These are phyloP conservation scores for Cymbidium sinense DNA, from an alignment of 106 monocot genomes.

Conservation along the genomic window DNA sequence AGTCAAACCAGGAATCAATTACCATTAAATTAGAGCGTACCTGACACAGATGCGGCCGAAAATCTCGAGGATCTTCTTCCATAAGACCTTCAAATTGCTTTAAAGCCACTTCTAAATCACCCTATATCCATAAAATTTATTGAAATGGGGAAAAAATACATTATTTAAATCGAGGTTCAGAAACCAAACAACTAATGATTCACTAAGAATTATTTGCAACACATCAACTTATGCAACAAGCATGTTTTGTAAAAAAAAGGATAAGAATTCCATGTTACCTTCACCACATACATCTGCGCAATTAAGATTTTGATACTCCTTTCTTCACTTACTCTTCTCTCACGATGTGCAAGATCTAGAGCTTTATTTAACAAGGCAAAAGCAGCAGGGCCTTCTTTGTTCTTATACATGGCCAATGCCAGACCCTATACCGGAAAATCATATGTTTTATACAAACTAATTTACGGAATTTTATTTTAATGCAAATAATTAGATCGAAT, in stretches of 20 bases:
- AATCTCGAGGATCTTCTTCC: conserved; percentile 75
- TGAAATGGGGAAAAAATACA: background rate
- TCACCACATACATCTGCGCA: conserved; percentile 87
- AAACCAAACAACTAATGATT: background rate
- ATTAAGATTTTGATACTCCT: conserved; percentile 77
- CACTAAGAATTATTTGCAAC: too few relatives aligned
- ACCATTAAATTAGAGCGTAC: conserved; percentile 18
- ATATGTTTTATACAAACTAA: background rate
- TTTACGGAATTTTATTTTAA: background rate
- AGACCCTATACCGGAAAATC: conserved; percentile 44
- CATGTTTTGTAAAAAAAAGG: too few relatives aligned
- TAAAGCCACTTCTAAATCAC: conserved; percentile 63
- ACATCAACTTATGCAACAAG: too few relatives aligned
- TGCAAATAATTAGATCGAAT: too few relatives aligned
- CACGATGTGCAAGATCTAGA: conserved; percentile 56
- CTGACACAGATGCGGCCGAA: conserved; percentile 86
- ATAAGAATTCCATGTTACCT: conserved; percentile 29
- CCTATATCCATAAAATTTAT: conserved; percentile 32
- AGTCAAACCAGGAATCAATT: too few relatives aligned
- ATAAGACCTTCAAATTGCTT: conserved; percentile 56
- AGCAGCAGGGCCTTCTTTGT: conserved; percentile 51
- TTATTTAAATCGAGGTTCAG: background rate
- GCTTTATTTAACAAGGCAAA: conserved; percentile 77
- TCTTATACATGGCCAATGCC: conserved; percentile 85
- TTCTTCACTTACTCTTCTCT: conserved; percentile 74